These are phyloP conservation scores for Saccharum hybrid DNA, from an alignment of 202 grass and related monocot genomes.

Conservation along the genomic window DNA sequence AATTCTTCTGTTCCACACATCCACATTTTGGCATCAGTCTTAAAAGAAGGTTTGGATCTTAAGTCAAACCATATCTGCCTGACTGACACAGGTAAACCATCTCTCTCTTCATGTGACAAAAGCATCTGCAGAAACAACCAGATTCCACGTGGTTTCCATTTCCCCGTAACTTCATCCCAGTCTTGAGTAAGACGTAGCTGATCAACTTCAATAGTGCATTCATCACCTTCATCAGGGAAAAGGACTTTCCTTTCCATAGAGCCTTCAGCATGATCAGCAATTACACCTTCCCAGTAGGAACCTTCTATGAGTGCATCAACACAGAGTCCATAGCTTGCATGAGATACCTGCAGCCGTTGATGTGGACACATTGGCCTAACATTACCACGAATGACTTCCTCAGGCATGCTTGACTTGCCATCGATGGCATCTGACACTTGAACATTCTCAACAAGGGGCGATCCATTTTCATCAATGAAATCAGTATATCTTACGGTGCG, in stretches of 20 bases:
- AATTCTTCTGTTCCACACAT: conserved; percentile 49
- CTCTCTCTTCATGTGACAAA: conserved; percentile 54
- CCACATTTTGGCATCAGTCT: conserved; percentile 52
- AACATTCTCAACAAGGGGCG: conserved; percentile 49
- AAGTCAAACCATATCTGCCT: conserved; percentile 74
- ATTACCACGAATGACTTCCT: conserved; percentile 36
- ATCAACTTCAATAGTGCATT: conserved; percentile 51
- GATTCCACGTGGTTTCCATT: conserved; percentile 63
- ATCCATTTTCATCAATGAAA: conserved; percentile 46
- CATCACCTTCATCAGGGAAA: conserved; percentile 80
- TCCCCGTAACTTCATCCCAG: conserved; percentile 69
- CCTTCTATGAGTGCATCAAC: conserved; percentile 61
- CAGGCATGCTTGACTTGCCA: conserved; percentile 39
- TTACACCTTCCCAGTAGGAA: conserved; percentile 82
- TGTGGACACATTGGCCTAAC: conserved; percentile 61
- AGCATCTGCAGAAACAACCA: conserved; percentile 76
- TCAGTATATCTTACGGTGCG: conserved; percentile 51
- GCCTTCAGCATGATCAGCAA: conserved; percentile 58
- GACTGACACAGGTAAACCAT: conserved; percentile 58
- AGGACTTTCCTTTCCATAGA: conserved; percentile 53
- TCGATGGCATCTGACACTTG: conserved; percentile 55
- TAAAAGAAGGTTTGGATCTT: conserved; percentile 53
- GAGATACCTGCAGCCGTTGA: conserved; percentile 37
- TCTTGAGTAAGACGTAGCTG: conserved; percentile 58
- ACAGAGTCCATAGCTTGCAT: conserved; percentile 64